Percentiles rank a stretch among this genome's conserved stretches.
Evolutionary conservation across 2,329 filamentous ascomycete genomes (phyloP).

Genomic region (Aspergillus hortae): DNA sequence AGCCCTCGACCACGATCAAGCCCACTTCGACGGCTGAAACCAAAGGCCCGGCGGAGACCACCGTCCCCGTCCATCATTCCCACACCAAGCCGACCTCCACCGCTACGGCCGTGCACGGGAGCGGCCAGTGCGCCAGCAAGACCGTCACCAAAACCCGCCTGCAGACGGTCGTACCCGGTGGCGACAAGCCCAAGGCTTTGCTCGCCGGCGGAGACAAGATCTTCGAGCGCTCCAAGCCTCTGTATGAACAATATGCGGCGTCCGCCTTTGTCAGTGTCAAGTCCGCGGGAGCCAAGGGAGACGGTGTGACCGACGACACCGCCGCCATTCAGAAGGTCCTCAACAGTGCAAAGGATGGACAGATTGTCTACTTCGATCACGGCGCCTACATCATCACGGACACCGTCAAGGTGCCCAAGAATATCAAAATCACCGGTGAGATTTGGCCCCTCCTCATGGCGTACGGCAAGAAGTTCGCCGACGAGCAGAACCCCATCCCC

Average conservation of each 20-base stretch:
- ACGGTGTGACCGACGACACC: constrained; percentile 85
- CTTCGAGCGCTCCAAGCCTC: constrained; percentile 82
- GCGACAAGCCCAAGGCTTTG: constrained; percentile 64
- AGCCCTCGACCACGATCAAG: background rate
- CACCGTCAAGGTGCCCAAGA: constrained; percentile 62
- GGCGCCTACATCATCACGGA: constrained; percentile 60
- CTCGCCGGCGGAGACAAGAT: constrained; percentile 64
- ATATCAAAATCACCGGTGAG: constrained; percentile 85
- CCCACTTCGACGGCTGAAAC: background rate
- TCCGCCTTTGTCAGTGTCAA: constrained; percentile 79
- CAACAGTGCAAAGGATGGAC: constrained; percentile 58
- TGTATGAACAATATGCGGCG: constrained; percentile 69
- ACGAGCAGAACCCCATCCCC: constrained; percentile 72
- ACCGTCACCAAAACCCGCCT: constrained; percentile 42
- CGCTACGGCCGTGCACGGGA: constrained; percentile 5
- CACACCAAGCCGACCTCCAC: constrained; percentile 5
- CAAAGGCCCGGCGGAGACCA: constrained; percentile 6
- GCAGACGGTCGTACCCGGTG: constrained; percentile 56
- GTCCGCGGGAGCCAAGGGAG: constrained; percentile 76
- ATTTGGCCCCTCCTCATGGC: constrained; percentile 90
- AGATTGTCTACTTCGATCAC: constrained; percentile 63
- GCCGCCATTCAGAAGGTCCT: constrained; percentile 76
- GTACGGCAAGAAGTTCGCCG: constrained; percentile 67
- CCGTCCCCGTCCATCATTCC: background rate
- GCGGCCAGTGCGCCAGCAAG: constrained; percentile 24